Evolutionary conservation across 768 basidiomycete genomes (phyloP).

Genomic region (Russula compacta): DNA sequence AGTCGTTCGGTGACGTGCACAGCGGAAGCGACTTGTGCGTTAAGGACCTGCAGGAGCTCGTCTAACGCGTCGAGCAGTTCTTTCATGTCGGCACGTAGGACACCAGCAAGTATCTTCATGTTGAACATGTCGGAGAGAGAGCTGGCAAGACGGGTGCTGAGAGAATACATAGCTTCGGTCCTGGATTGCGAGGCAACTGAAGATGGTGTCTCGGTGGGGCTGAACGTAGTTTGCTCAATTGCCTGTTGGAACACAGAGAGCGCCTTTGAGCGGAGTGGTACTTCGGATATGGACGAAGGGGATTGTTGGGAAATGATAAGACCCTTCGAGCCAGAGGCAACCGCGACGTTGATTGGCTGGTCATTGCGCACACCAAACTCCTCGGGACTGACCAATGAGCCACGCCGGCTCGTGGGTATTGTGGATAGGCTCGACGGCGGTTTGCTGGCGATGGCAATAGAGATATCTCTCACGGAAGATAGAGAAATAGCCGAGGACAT

Average conservation of each 20-base stretch:
- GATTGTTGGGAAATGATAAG: conserved; percentile 7
- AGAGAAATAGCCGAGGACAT: conserved; percentile 14
- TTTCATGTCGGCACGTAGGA: conserved; percentile 42
- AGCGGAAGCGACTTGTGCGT: conserved; percentile 8
- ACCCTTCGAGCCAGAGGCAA: not conserved
- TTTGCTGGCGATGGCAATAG: conserved; percentile 5
- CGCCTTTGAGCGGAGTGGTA: conserved; percentile 15
- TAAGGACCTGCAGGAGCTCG: conserved; percentile 35
- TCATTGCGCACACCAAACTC: not conserved
- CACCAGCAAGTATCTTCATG: conserved; percentile 33
- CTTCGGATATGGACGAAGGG: conserved; percentile 13
- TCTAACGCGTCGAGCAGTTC: conserved; percentile 55
- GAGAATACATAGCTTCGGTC: conserved; percentile 22
- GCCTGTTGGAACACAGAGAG: conserved; percentile 11
- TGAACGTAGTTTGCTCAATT: not conserved
- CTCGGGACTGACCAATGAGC: not conserved
- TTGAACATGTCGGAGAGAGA: conserved; percentile 44
- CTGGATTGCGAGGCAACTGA: not conserved
- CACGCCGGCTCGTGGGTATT: not conserved
- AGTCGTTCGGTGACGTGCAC: conserved; percentile 15
- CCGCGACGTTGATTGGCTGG: not conserved
- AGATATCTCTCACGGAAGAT: conserved; percentile 11
- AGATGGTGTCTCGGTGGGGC: not conserved
- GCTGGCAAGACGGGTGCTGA: conserved; percentile 36
- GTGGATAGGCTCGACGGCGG: conserved; percentile 15